Evolutionary conservation across 192 early-diverging fungal genomes (phyloP).

Genomic region (Podochytrium sp.): DNA sequence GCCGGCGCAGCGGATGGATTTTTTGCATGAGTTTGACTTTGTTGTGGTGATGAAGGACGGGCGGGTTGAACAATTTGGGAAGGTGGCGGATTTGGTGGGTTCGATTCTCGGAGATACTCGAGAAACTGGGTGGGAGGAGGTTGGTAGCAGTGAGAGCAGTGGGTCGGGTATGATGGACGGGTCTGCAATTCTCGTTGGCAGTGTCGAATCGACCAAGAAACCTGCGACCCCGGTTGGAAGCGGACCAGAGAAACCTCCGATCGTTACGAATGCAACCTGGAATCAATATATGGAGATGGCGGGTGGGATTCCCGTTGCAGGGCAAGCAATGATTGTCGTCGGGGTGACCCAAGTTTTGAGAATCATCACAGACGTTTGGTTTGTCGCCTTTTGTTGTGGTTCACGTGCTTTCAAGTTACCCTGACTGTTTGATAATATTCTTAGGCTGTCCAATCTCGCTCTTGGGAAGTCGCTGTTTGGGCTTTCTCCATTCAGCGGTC

Average conservation of each 20-base stretch:
- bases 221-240: too few relatives aligned
- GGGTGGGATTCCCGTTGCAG: background rate
- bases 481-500: background rate
- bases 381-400: background rate
- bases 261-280: background rate
- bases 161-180: too few relatives aligned
- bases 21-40: background rate
- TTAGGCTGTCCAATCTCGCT: background rate
- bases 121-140: too few relatives aligned
- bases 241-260: background rate
- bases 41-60: background rate
- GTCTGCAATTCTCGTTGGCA: too few relatives aligned
- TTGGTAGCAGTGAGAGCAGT: too few relatives aligned
- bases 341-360: background rate
- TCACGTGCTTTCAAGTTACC: too few relatives aligned
- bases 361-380: background rate
- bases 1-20: background rate
- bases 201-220: too few relatives aligned
- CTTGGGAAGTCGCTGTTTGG: background rate
- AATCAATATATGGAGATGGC: background rate
- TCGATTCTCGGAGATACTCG: conserved; percentile 68
- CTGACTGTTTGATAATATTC: background rate
- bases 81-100: background rate
- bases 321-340: background rate
- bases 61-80: background rate